phyloP scores from a whole-genome alignment of 2,329 filamentous ascomycete species.

The Aschersonia sp. region DNA sequence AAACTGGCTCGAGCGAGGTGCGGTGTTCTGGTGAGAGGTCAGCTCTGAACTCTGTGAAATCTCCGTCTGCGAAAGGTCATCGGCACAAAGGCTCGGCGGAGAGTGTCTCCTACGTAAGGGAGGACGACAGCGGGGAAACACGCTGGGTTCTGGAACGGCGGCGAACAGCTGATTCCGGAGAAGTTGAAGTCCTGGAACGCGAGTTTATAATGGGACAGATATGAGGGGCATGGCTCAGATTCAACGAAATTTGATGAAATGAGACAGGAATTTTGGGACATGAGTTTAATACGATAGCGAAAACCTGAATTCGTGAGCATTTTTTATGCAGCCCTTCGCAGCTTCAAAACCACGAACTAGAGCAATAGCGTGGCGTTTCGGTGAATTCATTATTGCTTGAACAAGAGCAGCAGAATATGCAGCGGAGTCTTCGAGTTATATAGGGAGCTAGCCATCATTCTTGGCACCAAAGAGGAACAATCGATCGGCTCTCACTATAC shows the following conservation, averaged over 20 bases:
- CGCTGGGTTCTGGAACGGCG: slow-evolving; percentile 58
- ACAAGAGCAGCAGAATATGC: too few species aligned
- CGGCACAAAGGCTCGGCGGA: slow-evolving; percentile 44
- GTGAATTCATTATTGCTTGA: too few species aligned
- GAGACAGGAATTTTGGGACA: too few species aligned
- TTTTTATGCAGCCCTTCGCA: too few species aligned
- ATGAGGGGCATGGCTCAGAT: slow-evolving; percentile 8
- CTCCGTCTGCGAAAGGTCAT: slow-evolving; percentile 22
- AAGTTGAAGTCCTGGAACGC: slow-evolving; percentile 49
- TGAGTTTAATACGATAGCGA: too few species aligned
- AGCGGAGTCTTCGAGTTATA: too few species aligned
- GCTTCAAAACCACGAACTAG: too few species aligned
- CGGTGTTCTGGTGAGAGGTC: neutral
- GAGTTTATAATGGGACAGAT: slow-evolving; percentile 47
- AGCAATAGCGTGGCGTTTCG: too few species aligned
- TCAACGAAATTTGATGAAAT: neutral
- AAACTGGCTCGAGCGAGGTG: neutral
- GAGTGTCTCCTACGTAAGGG: slow-evolving; percentile 56
- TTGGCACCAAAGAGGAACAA: too few species aligned
- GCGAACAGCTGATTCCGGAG: slow-evolving; percentile 48
- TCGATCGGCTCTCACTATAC: too few species aligned
- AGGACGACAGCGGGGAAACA: slow-evolving; percentile 42
- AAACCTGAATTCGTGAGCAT: too few species aligned
- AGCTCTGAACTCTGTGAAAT: slow-evolving; percentile 5
- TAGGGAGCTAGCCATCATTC: too few species aligned